Evolutionary conservation across 345 rosid species (phyloP), one percentile per base, ranked within the genome.

Genomic region (Citrus hindsii): DNA sequence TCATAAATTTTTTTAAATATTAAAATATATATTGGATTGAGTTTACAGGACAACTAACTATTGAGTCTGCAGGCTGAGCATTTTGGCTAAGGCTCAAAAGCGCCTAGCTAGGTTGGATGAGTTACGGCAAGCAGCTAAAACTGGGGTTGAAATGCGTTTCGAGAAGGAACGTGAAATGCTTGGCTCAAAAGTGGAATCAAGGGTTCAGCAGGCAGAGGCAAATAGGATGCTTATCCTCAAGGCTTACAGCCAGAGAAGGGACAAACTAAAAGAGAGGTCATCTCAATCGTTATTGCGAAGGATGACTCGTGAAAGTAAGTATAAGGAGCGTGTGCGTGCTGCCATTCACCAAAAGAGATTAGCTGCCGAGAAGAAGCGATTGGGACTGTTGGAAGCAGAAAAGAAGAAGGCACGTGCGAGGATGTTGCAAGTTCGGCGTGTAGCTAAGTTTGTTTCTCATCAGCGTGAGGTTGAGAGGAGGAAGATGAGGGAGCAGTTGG

Each of bases 391-490:
- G 75, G 99, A 97, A 82, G 97, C 90, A 22, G 99, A 94, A 87
- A 92, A 85, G 89, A 93, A 86, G 86, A 89, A 88, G 81, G 98
- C 98, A 73, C 73, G 84, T 85, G 95, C 98, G 69, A 90, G 98
- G 82, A 70, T 93, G 76, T 78, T 80, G 79, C 93, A 90, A 86
- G 98, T 92, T 60, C 92, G 83, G 78, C 84, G 80, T 63, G 96
- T 92, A 65, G 97, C 98, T 69, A 88, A 87, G 74, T 89, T 88
- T 24, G 88, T 97, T 73, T 90, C 90, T 79, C 81, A 90, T 58
- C 94, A 92, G 67, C 97, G 98, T 42, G 99, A 97, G 88, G 79
- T 87, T 80, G 98, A 97, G 89, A 94, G 98, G 67, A 89, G 92
- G 83, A 90, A 83, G 87, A 84, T 93, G 89, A 86, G 83, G 84